phyloP scores from a whole-genome alignment of 192 early-diverging fungal species.

The Linnemannia elongata region DNA sequence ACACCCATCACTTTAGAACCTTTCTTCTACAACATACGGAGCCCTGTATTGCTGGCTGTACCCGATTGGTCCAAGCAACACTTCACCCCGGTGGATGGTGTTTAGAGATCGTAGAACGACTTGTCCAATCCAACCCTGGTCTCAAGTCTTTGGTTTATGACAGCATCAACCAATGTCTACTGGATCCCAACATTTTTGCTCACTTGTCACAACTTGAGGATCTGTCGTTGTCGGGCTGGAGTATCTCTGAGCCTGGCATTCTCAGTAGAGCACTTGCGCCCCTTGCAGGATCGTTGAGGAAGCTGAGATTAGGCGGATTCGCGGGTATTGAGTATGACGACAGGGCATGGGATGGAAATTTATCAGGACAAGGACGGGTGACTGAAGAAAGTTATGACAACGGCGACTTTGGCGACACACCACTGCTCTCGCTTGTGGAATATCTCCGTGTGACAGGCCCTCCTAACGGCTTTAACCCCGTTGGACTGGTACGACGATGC shows the following conservation, averaged over 20 bases:
- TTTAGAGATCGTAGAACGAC: neutral
- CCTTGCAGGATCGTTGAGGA: neutral
- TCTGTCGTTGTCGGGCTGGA: neutral
- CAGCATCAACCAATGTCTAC: neutral
- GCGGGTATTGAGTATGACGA: neutral
- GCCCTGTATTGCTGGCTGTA: neutral
- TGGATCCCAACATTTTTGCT: neutral
- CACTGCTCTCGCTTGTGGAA: neutral
- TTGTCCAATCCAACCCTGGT: neutral
- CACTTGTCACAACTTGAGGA: neutral
- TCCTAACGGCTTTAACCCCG: neutral
- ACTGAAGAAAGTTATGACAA: neutral
- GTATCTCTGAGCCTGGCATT: neutral
- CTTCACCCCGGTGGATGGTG: neutral
- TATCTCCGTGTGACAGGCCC: neutral
- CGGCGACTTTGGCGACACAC: neutral
- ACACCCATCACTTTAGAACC: neutral
- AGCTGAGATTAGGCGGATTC: neutral
- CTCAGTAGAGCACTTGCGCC: neutral
- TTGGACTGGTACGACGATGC: neutral
- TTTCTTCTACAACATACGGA: neutral
- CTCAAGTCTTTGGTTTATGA: neutral
- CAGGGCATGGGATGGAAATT: neutral
- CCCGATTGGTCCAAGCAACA: neutral
- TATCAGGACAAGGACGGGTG: neutral